Evolutionary conservation across 331 rosid genomes (phyloP), one percentile per base, ranked within the genome.

Genomic region (Quercus phellos): DNA sequence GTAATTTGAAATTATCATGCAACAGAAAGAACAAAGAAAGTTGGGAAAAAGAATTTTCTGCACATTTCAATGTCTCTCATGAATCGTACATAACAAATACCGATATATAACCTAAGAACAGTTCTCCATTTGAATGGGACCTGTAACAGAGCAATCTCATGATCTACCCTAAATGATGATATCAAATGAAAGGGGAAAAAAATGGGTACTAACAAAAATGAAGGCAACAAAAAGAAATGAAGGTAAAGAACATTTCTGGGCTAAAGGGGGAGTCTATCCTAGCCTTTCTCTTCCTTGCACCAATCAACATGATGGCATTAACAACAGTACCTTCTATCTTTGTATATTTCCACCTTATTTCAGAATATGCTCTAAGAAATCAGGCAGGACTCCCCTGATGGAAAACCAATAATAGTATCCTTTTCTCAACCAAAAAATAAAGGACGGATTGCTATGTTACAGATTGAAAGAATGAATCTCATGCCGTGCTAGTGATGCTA

Each of bases 11-110:
- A 6, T 27, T 4, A 58, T 60, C 55, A 60, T 51, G 63, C 61
- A 6, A 53, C 35, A 66, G n/a, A 54, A 18, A 74, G 13, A 53
- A 46, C 74, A 70, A 51, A 14, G 24, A 17, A 42, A 73, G 50
- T 64, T 12, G 71, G 72, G 78, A 81, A 79, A 85, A 87, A 74
- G 77, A 85, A 90, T 85, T 82, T 80, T 84, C 90, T 90, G 95
- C 97, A 91, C 97, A 91, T 89, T 85, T 87, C 78, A 88, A 84
- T 81, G 90, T 82, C 83, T 84, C 68, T 81, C 71, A 81, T 83
- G 70, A 83, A 84, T 85, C 73, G 80, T 93, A 85, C 94, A 89
- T 73, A 89, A 84, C 85, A 84, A 87, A 90, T 85, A 91, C 59
- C 77, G 78, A 87, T 59, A 86, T 84, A 83, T 85, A 85, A 75